Percentiles rank a stretch among this genome's conserved stretches.
phyloP scores from a whole-genome alignment of 805 yeast genomes.

The Yamadazyma tumulicola region DNA sequence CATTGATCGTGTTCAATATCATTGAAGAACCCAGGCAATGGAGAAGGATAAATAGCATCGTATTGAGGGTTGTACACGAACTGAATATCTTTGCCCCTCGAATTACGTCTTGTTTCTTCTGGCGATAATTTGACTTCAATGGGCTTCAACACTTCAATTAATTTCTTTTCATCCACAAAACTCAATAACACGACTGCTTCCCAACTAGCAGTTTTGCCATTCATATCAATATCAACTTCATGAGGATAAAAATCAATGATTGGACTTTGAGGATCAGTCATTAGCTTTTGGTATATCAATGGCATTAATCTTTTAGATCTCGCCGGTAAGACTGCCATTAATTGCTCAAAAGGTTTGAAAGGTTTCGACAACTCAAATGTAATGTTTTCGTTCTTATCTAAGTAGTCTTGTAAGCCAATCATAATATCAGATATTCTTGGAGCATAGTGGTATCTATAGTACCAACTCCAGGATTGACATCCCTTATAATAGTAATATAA shows the following conservation, averaged over 20 bases:
- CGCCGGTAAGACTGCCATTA: conserved; percentile 96
- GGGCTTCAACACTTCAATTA: conserved; percentile 71
- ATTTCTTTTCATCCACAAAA: conserved; percentile 81
- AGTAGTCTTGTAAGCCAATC: conserved; percentile 61
- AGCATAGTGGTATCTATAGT: conserved; percentile 81
- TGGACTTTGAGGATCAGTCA: conserved; percentile 84
- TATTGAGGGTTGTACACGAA: conserved; percentile 77
- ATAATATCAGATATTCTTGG: conserved; percentile 89
- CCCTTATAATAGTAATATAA: conserved; percentile 86
- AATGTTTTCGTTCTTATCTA: conserved; percentile 21
- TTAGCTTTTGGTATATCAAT: conserved; percentile 66
- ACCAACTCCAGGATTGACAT: conserved; percentile 96
- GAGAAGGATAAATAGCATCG: conserved; percentile 63
- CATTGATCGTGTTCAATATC: conserved; percentile 82
- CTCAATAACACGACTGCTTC: conserved; percentile 93
- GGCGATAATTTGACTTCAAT: conserved; percentile 56
- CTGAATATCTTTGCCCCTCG: conserved; percentile 64
- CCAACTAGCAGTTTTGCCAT: conserved; percentile 96
- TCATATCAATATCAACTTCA: conserved; percentile 82
- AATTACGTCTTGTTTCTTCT: conserved; percentile 72
- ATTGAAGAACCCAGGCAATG: conserved; percentile 70
- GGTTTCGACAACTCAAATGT: conserved; percentile 71
- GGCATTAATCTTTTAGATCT: conserved; percentile 84
- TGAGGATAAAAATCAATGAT: conserved; percentile 87
- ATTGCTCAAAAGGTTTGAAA: conserved; percentile 88